Evolutionary conservation across 306 rosid species (phyloP), one percentile per base, ranked within the genome.

Genomic region (Trifolium dubium): DNA sequence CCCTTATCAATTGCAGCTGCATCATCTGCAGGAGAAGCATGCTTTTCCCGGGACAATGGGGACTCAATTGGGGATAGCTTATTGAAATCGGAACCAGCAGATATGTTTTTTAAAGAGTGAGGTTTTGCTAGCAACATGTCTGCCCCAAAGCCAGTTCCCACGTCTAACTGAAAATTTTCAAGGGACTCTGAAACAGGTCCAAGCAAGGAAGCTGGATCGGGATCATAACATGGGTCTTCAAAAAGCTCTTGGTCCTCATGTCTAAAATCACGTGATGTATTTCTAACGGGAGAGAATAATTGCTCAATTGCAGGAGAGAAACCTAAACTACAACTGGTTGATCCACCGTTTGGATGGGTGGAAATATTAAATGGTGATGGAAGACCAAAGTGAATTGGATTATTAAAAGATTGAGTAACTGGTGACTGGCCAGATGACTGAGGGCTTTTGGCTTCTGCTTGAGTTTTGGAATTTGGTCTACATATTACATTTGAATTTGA

Each of bases 151-250:
- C 90, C 80, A 60, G 83, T 74, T 56, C 96, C 97, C 77, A 85
- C 50, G 80, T 94, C 96, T 74, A 84, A 79, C 77, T 90, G 97
- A 83, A 94, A 94, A 85, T 94, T 86, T 74, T 92, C 89, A 59
- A 95, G 97, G 2, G 98, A 95, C 86, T 92, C 98, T 28, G 97
- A 95, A 84, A 95, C 98, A 18, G 99, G 97, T 56, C 99, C 99
- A 77, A 95, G 87, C 71, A 95, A 85, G 32, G 98, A 86, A 43
- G 83, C 87, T 6, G 94, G 98, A 84, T 90, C 92, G 0, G 98
- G 99, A 76, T 85, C 89, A 77, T 92, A 92, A 83, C 98, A 90
- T 0, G 98, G 99, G 62, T 95, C 99, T 88, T 95, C 98, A 80
- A 90, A 95, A 82, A 75, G 92, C 84, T 95, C 99, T 50, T 87